A percentile compares a stretch with the other conserved stretches of the same genome.
Evolutionary conservation across 768 basidiomycete species (phyloP).

Genomic region (Serendipita sp.): DNA sequence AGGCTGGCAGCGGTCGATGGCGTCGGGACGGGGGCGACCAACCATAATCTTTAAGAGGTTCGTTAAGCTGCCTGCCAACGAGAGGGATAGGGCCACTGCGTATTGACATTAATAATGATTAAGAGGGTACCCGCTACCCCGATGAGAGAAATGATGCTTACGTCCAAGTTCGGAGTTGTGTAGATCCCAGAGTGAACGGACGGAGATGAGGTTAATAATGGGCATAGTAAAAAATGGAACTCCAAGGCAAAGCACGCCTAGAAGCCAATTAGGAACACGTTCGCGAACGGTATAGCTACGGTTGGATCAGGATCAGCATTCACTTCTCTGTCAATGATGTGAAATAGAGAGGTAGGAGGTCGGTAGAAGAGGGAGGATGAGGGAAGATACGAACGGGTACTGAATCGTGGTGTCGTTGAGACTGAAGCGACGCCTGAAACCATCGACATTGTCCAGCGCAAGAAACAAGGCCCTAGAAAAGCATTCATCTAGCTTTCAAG

Average conservation of each 20-base stretch:
- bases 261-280: constrained; percentile 37
- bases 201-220: constrained; percentile 50
- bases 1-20: constrained; percentile 61
- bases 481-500: too few species aligned
- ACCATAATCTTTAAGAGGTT: constrained; percentile 77
- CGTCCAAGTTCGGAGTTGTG: constrained; percentile 42
- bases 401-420: constrained; percentile 32
- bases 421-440: constrained; percentile 67
- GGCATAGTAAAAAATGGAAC: constrained; percentile 59
- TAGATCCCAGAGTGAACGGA: constrained; percentile 80
- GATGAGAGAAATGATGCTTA: constrained; percentile 18
- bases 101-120: constrained; percentile 25
- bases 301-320: constrained; percentile 17
- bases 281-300: constrained; percentile 55
- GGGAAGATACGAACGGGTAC: constrained; percentile 33
- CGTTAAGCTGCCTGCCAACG: constrained; percentile 66
- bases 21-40: constrained; percentile 78
- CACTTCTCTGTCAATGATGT: constrained; percentile 23
- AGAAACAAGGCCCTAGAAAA: constrained; percentile 44
- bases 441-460: constrained; percentile 45
- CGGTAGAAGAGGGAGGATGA: constrained; percentile 19
- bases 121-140: too few species aligned
- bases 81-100: constrained; percentile 54
- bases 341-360: background rate
- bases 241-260: constrained; percentile 32